Evolutionary conservation across 768 basidiomycete species (phyloP).

Genomic region (Rhodosporidiobolus odoratus): DNA sequence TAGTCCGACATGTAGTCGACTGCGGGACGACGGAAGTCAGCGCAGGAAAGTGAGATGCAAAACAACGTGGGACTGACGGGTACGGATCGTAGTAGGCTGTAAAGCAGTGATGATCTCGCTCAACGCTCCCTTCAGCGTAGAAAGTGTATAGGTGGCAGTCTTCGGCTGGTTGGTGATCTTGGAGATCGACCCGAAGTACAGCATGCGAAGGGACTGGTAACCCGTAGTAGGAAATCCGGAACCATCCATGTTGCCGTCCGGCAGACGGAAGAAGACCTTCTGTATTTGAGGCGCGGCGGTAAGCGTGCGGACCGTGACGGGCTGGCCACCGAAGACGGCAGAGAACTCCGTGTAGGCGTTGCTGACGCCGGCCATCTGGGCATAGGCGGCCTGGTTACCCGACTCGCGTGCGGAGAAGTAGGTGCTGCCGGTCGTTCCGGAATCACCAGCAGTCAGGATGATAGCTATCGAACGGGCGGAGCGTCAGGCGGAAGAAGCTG

Average conservation of each 20-base stretch:
- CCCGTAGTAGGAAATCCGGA: background rate
- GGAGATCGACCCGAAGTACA: constrained; percentile 35
- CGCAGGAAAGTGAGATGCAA: no score
- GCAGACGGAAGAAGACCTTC: constrained; percentile 33
- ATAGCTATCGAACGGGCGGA: constrained; percentile 23
- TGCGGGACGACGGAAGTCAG: background rate
- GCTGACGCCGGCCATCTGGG: constrained; percentile 36
- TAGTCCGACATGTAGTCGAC: constrained; percentile 11
- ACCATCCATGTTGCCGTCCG: constrained; percentile 32
- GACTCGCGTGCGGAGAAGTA: constrained; percentile 28
- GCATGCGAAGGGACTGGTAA: constrained; percentile 17
- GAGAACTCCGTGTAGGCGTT: constrained; percentile 23
- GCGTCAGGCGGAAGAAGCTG: constrained; percentile 2
- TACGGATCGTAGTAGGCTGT: background rate
- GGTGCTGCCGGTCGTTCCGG: constrained; percentile 18
- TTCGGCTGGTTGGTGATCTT: constrained; percentile 24
- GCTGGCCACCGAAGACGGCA: constrained; percentile 26
- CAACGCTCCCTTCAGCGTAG: constrained; percentile 6
- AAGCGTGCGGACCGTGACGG: constrained; percentile 31
- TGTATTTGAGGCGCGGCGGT: constrained; percentile 20
- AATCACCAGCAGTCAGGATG: constrained; percentile 35
- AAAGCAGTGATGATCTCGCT: constrained; percentile 10
- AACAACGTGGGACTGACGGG: background rate
- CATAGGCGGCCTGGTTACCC: constrained; percentile 35
- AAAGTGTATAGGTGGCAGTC: constrained; percentile 22